Evolutionary conservation across 805 yeast species (phyloP).

Genomic region (Danielozyma ontarioensis): DNA sequence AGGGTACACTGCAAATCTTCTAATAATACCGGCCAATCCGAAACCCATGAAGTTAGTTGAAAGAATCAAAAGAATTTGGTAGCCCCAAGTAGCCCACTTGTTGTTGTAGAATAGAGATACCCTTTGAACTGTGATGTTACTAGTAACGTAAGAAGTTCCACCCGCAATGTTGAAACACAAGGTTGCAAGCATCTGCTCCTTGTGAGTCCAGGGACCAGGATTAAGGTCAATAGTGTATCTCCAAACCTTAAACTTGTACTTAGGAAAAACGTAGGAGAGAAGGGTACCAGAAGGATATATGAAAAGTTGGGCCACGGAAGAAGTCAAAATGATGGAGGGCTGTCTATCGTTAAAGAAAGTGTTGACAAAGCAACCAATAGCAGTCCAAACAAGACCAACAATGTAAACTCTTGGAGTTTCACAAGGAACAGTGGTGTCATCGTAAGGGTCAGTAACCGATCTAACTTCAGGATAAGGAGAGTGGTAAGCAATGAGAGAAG

Average conservation of each 20-base stretch:
- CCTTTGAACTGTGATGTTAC: conserved; percentile 8
- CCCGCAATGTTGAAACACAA: conserved; percentile 5
- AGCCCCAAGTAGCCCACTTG: conserved; percentile 9
- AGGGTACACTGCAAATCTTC: conserved; percentile 8
- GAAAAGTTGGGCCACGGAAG: conserved; percentile 43
- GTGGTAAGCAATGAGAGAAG: conserved; percentile 12
- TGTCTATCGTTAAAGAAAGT: conserved; percentile 53
- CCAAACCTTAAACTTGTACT: conserved; percentile 14
- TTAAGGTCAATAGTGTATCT: conserved; percentile 11
- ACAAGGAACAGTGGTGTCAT: conserved; percentile 19
- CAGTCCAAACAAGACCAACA: conserved; percentile 47
- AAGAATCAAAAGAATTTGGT: conserved; percentile 9
- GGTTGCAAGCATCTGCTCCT: conserved; percentile 11
- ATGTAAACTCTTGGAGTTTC: conserved; percentile 48
- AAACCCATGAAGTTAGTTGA: conserved; percentile 13
- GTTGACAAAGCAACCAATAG: conserved; percentile 50
- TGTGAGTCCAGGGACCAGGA: conserved; percentile 10
- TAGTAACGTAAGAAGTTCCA: conserved; percentile 4
- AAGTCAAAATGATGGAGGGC: conserved; percentile 42
- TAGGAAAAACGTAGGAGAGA: conserved; percentile 30
- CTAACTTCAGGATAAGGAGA: conserved; percentile 31
- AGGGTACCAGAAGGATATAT: conserved; percentile 42
- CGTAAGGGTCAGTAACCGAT: conserved; percentile 22
- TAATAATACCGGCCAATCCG: conserved; percentile 13
- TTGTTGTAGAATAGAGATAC: conserved; percentile 15